A percentile compares a stretch with the other conserved stretches of the same genome.
These are phyloP conservation scores for Omphalotus guepiniiformis DNA, from an alignment of 768 basidiomycete species.

Conservation along the genomic window DNA sequence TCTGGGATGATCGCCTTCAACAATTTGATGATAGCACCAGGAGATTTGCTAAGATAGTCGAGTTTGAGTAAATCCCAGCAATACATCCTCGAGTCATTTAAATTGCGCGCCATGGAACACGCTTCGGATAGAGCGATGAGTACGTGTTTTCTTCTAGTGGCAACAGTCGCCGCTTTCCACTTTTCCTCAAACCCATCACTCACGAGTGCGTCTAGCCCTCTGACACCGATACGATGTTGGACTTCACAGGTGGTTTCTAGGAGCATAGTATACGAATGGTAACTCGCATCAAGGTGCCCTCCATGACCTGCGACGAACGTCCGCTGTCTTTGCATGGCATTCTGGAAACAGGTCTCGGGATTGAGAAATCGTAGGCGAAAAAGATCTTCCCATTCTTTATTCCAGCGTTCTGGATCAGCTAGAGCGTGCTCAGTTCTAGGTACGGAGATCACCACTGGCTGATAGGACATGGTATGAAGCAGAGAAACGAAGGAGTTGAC, in stretches of 20 bases:
- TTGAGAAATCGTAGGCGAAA: background rate
- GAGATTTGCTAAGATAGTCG: conserved; percentile 4
- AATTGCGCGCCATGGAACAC: conserved; percentile 13
- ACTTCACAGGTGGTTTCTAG: conserved; percentile 5
- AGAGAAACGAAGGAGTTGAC: no score
- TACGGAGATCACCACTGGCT: no score
- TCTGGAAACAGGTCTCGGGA: background rate
- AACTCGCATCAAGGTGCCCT: background rate
- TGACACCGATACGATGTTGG: conserved; percentile 7
- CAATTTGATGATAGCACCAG: conserved; percentile 4
- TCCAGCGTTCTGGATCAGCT: conserved; percentile 15
- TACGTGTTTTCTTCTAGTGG: conserved; percentile 11
- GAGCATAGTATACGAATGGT: background rate
- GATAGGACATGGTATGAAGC: no score
- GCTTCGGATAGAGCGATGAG: conserved; percentile 11
- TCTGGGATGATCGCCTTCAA: conserved; percentile 8
- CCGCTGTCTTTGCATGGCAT: background rate
- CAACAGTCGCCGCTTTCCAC: conserved; percentile 9
- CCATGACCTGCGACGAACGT: background rate
- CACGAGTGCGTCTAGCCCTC: background rate
- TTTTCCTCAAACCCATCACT: conserved; percentile 2
- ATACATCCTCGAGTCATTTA: conserved; percentile 13
- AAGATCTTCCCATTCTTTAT: conserved; percentile 13
- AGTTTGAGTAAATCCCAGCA: conserved; percentile 11
- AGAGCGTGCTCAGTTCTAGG: no score